Evolutionary conservation across 163 green algal species (phyloP).

Genomic region (Chlamydomonas reinhardtii): DNA sequence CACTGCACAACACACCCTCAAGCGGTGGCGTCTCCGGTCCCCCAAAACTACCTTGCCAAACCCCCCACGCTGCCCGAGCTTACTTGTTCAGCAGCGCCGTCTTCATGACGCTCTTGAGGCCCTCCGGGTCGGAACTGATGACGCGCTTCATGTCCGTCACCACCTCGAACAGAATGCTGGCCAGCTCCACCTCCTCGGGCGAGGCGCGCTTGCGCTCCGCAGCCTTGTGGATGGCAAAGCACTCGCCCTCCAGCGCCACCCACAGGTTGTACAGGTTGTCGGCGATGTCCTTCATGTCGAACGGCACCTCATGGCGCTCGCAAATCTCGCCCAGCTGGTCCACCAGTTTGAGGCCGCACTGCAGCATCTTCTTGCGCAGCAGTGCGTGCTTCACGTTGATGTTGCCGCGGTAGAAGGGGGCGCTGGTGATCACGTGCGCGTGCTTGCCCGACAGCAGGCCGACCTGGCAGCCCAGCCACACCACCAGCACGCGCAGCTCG

Average conservation of each 20-base stretch:
- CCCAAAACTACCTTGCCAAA: too few species aligned
- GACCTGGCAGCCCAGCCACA: slow-evolving; percentile 67
- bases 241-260: slow-evolving; percentile 58
- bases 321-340: slow-evolving; percentile 59
- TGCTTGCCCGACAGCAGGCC: slow-evolving; percentile 65
- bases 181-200: slow-evolving; percentile 55
- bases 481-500: slow-evolving; percentile 65
- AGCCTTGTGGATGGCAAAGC: slow-evolving; percentile 56
- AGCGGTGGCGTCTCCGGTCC: too few species aligned
- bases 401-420: slow-evolving; percentile 52
- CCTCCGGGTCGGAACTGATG: slow-evolving; percentile 54
- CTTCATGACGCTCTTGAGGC: slow-evolving; percentile 58
- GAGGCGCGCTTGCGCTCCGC: slow-evolving; percentile 22
- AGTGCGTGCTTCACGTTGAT: slow-evolving; percentile 69
- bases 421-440: slow-evolving; percentile 62
- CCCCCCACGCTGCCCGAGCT: not conserved
- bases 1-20: too few species aligned
- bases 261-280: slow-evolving; percentile 56
- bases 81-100: slow-evolving; percentile 46
- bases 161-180: slow-evolving; percentile 62
- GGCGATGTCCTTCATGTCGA: slow-evolving; percentile 63
- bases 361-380: slow-evolving; percentile 62
- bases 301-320: slow-evolving; percentile 57
- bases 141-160: slow-evolving; percentile 57
- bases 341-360: slow-evolving; percentile 42